phyloP scores from a whole-genome alignment of 805 yeast species.

The Blastobotrys parvus region DNA sequence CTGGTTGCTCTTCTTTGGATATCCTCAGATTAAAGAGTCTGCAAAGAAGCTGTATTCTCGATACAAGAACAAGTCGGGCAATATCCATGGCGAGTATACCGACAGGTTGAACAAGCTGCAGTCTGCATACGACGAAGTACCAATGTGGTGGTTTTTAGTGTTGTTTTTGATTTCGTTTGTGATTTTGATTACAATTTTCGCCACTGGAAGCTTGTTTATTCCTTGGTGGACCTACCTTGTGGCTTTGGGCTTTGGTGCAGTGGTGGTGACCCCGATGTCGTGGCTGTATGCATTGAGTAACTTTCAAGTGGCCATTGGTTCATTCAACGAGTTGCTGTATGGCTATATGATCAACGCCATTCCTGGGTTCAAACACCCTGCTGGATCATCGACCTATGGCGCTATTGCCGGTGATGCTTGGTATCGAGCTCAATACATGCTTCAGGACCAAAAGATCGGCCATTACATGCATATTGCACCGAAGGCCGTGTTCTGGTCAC shows the following conservation, averaged over 20 bases:
- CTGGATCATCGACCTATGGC: slow-evolving; percentile 7
- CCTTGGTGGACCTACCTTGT: slow-evolving; percentile 10
- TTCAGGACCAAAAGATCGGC: slow-evolving; percentile 7
- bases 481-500: slow-evolving; percentile 4
- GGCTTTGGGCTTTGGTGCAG: slow-evolving; percentile 6
- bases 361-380: slow-evolving; percentile 6
- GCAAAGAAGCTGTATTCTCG: slow-evolving; percentile 5
- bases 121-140: slow-evolving; percentile 6
- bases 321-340: slow-evolving; percentile 9
- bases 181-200: slow-evolving; percentile 4
- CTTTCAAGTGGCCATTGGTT: slow-evolving; percentile 9
- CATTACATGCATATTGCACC: slow-evolving; percentile 7
- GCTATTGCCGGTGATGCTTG: slow-evolving; percentile 12
- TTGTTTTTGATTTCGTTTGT: slow-evolving; percentile 6
- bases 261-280: slow-evolving; percentile 6
- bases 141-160: slow-evolving; percentile 7
- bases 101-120: slow-evolving; percentile 10
- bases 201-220: slow-evolving; percentile 7
- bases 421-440: slow-evolving; percentile 12
- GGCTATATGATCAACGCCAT: slow-evolving; percentile 7
- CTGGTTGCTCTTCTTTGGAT: slow-evolving; percentile 7
- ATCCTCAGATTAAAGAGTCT: slow-evolving; percentile 5
- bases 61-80: background rate
- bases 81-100: slow-evolving; percentile 3
- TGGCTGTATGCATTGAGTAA: slow-evolving; percentile 8